Evolutionary conservation across 2,329 filamentous ascomycete species (phyloP), one percentile per base, ranked within the genome.

Genomic region (Cercospora beticola): DNA sequence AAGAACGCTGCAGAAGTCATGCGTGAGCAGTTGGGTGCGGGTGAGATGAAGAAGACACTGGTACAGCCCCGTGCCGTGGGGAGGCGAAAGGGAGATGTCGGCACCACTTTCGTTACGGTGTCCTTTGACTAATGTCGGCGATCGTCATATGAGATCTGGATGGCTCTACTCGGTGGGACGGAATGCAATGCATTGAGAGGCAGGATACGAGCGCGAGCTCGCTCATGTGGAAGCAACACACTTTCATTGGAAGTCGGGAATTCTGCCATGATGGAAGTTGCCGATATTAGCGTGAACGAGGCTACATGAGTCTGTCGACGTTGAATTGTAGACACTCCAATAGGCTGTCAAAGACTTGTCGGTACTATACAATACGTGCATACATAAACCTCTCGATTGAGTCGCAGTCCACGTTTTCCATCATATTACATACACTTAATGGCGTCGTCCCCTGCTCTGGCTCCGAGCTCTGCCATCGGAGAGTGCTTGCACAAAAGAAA

Each of bases 391-490:
- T 23, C 23, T 28, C 23, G 12, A 7, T 28, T 54, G 36, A n/a
- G 36, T 40, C 36, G 36, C 36, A n/a, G 36, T 54, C 23, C 49
- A 30, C 12, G 2, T 8, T 14, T 4, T 3, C 23, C 56, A 2
- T 12, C 28, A 26, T 9, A 36, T 36, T 7, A 21, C 9, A 52
- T 7, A 21, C 9, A 52, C 40, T 60, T 14, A 64, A 9, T n/a
- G 56, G 16, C 60, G 33, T 28, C 60, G 36, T 23, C 65, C 65
- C 1, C 31, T 49, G 43, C 65, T 67, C 40, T 60, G 59, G 59
- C 65, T 63, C 26, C 40, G 6, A 18, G 36, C 26, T 52, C 60
- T 21, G 43, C n/a, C 56, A 14, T 31, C 43, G 12, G 59, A 54
- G 1, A 36, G 43, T 1, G n/a, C 56, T 40, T 61, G 60, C 40